Evolutionary conservation across 1,139 yeast species (phyloP), one percentile per base, ranked within the genome.

Genomic region (Blastobotrys raffinosifermentans): DNA sequence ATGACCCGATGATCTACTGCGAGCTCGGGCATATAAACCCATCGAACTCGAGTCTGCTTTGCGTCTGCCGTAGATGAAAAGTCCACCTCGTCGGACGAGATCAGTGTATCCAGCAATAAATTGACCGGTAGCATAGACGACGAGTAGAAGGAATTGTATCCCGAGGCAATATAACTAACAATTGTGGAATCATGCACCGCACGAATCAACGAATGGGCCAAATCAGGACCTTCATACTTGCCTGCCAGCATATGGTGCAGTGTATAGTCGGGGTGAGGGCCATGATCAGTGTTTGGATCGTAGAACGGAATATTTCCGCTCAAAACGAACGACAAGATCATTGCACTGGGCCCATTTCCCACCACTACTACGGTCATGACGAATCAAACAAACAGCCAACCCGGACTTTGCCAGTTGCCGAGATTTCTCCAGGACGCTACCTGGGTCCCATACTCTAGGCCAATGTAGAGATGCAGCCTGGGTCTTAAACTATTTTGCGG

Each of bases 341-440:
- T 40, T 3, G 60, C 63, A 18, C 63, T 50, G 6, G 65, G 65
- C 5, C 65, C 65, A 31, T 49, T 50, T 18, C 64, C 64, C 18
- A 48, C 31, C 19, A 52, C 50, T 3, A 45, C 46, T 21, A 19
- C 31, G 15, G 20, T 15, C 13, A 13, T 8, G 6, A 16, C 11
- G 19, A 23, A 31, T 19, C 17, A 26, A 19, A 31, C 26, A 19
- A 17, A 7, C 26, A 19, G n/a, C 8, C 23, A 20, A 20, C 9
- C 23, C n/a, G 23, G n/a, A 20, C 8, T 20, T 8, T 20, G 23
- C 23, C 23, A 20, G 23, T 8, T n/a, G 9, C n/a, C 9, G 8
- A 8, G 23, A 20, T 8, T 20, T n/a, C 23, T 8, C 23, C 23
- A 20, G n/a, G n/a, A n/a, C n/a, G n/a, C n/a, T n/a, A n/a, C n/a